Base-by-base conservation (phyloP, 1,284 basidiomycete species). In the Fomitiporia mediterranea region DNA sequence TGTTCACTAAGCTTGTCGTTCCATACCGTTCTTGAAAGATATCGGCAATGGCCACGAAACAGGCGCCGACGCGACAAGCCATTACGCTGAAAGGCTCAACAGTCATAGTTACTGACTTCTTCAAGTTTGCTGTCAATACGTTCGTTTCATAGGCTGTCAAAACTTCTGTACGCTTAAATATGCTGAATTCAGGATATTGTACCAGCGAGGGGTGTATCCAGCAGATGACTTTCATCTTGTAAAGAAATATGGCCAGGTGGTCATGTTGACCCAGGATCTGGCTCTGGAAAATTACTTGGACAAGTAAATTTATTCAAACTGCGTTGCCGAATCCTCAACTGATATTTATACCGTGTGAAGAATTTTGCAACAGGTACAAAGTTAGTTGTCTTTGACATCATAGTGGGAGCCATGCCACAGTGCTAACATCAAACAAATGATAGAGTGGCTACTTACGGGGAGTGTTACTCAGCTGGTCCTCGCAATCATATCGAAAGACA, bases 201-300 rank as follows among this genome's bases (percentile, higher is more conserved):
- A 97, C 73, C 96, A 99, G 72, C 83, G 97, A 28, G 93, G 92
- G 53, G 92, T 99, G 28, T 99, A 99, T 69, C 95, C 97, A 1
- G 87, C 92, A 0, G 96, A 99, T 70, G 97, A 99, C 71, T 99
- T 99, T 69, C 95, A 97, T 66, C 93, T 95, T 89, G 93, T 98
- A 56, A 98, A 98, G 72, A 99, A 98, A 70, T 99, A 98, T 65
- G 96, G 96, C 0, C 86, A 98, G 62, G 95, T 94, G 1, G 91
- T 99, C 64, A 81, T 99, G 27, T 87, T 97, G 2, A 97, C 94
- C 1, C 89, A 94, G 61, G 95, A 99, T 65, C 86, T 95, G 52
- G 89, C 89, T 0, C 73, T 99, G 44, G 91, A 95, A 66, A 91
- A 89, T 65, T 99, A 99, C 68, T 81, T 99, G 17, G 86, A 90